Conservation (phyloP, 2,329 filamentous ascomycete genomes). For the Claviceps fusiformis region DNA sequence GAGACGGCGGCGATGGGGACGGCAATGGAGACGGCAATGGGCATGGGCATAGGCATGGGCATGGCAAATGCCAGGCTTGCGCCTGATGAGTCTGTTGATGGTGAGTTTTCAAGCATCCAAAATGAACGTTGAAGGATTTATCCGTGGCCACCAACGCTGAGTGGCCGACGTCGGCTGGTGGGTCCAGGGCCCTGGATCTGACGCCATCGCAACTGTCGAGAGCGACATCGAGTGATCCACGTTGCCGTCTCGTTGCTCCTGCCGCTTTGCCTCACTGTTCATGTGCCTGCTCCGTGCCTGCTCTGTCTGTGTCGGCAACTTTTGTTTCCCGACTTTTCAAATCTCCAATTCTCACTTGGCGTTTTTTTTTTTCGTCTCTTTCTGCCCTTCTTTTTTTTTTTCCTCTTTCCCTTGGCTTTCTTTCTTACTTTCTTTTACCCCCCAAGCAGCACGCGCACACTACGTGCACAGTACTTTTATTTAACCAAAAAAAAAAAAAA, state of each 20-base stretch:
- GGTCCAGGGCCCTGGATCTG: constrained; percentile 2
- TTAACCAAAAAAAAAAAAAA: not conserved
- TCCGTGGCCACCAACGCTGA: too few relatives aligned
- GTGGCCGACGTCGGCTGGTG: not conserved
- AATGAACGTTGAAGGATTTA: too few relatives aligned
- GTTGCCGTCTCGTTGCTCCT: not conserved
- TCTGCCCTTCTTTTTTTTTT: not conserved
- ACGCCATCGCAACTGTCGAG: constrained; percentile 7
- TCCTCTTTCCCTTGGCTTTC: too few relatives aligned
- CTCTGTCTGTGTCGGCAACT: too few relatives aligned
- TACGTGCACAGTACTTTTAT: not conserved
- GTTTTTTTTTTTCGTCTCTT: not conserved
- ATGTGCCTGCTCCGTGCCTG: not conserved
- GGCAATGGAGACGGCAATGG: not conserved
- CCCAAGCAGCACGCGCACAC: not conserved
- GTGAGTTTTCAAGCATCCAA: too few relatives aligned
- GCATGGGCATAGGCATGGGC: too few relatives aligned
- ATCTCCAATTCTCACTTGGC: not conserved
- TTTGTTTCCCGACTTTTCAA: not conserved
- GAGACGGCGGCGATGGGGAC: not conserved
- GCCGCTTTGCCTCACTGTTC: not conserved
- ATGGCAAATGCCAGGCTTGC: not conserved
- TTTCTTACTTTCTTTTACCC: not conserved
- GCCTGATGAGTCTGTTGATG: not conserved
- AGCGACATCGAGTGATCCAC: not conserved